Conservation (phyloP, 129 eudicot genomes). For the sunflower (Helianthus annuus) region HanXRQr2.0-SUNRISE NC_035448.2:16614777-16615276, state of each 20-base stretch:
- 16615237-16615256: conserved; percentile 72
- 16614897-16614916: conserved; percentile 86
- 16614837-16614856: too few relatives aligned
- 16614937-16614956: conserved; percentile 76
- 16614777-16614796: too few relatives aligned
- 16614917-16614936: conserved; percentile 83
- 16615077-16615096: conserved; percentile 44
- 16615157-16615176: conserved; percentile 50
- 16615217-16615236: conserved; percentile 90
- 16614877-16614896: conserved; percentile 76
- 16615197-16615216: conserved; percentile 73
- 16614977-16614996: conserved; percentile 81
- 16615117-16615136: conserved; percentile 65
- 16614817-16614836: too few relatives aligned
- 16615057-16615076: conserved; percentile 25
- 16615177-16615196: conserved; percentile 59
- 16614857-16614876: conserved; percentile 39
- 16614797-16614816: too few relatives aligned
- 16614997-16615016: conserved; percentile 91
- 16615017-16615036: conserved; percentile 82
- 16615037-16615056: conserved; percentile 77
- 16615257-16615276: conserved; percentile 73
- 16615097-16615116: conserved; percentile 71
- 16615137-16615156: conserved; percentile 73
- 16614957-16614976: conserved; percentile 72